Conservation (phyloP, 306 rosid genomes). For the Gillenia trifoliata region DNA sequence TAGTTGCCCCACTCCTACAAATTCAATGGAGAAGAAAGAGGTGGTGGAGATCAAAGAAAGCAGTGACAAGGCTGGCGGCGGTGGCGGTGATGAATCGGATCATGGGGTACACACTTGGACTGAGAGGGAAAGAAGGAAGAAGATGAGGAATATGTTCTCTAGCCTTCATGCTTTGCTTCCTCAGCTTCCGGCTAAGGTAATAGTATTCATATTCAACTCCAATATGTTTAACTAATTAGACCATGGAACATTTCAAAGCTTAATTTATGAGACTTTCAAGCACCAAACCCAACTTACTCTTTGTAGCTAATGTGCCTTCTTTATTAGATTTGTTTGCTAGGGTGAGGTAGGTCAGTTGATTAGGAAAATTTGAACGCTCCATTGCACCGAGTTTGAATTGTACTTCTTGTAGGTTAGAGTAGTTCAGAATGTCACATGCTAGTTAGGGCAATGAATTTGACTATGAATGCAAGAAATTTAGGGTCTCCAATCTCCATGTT, state of each 20-base stretch:
- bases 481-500: too few relatives aligned
- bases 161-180: constrained; percentile 70
- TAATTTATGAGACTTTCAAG: too few relatives aligned
- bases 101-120: constrained; percentile 56
- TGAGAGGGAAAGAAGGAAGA: constrained; percentile 73
- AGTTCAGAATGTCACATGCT: too few relatives aligned
- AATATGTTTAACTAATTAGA: neutral
- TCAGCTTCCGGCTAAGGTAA: constrained; percentile 57
- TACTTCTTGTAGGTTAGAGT: too few relatives aligned
- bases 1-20: neutral
- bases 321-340: too few relatives aligned
- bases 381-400: too few relatives aligned
- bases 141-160: constrained; percentile 58
- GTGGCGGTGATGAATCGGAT: constrained; percentile 10
- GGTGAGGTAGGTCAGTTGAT: too few relatives aligned
- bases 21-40: neutral
- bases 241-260: too few relatives aligned
- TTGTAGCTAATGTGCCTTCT: too few relatives aligned
- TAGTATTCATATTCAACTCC: neutral
- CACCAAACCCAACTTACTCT: too few relatives aligned
- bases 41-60: neutral
- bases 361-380: too few relatives aligned
- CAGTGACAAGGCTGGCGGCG: neutral
- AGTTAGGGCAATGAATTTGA: too few relatives aligned
- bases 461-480: neutral